These are phyloP conservation scores for Neurospora sp. DNA, from an alignment of 495 filamentous ascomycete genomes.

Conservation along the genomic window DNA sequence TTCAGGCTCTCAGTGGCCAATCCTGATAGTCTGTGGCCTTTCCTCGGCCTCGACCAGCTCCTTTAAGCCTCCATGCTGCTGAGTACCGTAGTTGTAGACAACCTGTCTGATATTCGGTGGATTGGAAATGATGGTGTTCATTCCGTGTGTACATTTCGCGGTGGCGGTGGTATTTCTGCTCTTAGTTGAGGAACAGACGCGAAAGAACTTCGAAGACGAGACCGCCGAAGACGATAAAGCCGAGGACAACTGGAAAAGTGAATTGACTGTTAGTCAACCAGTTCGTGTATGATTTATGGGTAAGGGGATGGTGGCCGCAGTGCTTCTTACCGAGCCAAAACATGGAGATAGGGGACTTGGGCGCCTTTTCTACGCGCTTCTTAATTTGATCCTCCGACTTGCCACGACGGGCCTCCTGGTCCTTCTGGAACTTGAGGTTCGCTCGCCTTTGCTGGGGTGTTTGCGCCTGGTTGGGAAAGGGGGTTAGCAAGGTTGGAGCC, in stretches of 20 bases:
- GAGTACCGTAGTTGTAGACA: not conserved
- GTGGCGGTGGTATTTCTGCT: not conserved
- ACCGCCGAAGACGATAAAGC: constrained; percentile 77
- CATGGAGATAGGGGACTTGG: constrained; percentile 69
- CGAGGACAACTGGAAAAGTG: constrained; percentile 50
- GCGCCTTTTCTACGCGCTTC: constrained; percentile 48
- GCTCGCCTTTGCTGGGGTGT: constrained; percentile 86
- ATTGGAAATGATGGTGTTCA: not conserved
- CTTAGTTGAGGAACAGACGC: constrained; percentile 55
- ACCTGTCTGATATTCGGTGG: not conserved
- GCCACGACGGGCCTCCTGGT: constrained; percentile 70
- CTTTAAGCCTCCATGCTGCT: not conserved
- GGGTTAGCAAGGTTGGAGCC: not conserved
- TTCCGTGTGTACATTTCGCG: not conserved
- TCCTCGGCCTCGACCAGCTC: not conserved
- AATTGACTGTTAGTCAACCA: not conserved
- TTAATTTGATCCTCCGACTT: constrained; percentile 64
- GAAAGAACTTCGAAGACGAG: constrained; percentile 70
- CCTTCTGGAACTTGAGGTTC: constrained; percentile 74
- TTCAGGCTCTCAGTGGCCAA: not conserved
- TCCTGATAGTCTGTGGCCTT: not conserved
- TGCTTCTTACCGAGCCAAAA: constrained; percentile 69
- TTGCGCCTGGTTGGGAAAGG: constrained; percentile 55
- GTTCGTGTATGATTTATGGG: not conserved
- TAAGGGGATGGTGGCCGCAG: constrained; percentile 1